A percentile compares a stretch with the other conserved stretches of the same genome.
Conservation (phyloP, 1,139 yeast genomes). For the Hyphopichia pseudoburtonii region DNA sequence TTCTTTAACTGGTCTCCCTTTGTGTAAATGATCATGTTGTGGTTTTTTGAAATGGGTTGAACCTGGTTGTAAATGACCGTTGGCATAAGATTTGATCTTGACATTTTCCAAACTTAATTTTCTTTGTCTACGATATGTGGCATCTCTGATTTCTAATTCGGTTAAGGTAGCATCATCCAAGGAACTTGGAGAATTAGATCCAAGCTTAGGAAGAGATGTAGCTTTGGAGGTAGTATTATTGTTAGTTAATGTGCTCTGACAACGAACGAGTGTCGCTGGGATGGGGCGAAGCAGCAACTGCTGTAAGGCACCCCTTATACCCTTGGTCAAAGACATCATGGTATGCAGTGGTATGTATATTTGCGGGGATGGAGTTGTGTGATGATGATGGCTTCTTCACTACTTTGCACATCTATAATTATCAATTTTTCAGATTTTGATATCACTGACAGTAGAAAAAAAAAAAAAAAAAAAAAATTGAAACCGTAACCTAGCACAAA, state of each 20-base stretch:
- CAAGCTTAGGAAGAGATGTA: neutral
- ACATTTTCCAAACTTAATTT: conserved; percentile 71
- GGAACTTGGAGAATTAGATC: neutral
- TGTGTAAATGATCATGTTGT: conserved; percentile 80
- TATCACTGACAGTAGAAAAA: neutral
- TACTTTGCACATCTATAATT: too few species aligned
- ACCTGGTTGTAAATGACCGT: conserved; percentile 76
- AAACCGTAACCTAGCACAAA: neutral
- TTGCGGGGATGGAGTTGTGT: too few species aligned
- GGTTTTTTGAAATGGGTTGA: conserved; percentile 89
- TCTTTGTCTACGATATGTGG: conserved; percentile 66
- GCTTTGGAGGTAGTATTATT: neutral
- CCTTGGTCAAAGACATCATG: conserved; percentile 1
- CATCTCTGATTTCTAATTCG: conserved; percentile 79
- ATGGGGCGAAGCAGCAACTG: neutral
- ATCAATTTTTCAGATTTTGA: too few species aligned
- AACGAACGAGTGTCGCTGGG: neutral
- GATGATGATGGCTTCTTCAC: too few species aligned
- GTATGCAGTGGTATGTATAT: neutral
- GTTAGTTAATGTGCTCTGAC: neutral
- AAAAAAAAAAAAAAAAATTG: neutral
- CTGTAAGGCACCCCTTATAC: neutral
- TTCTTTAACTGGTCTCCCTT: conserved; percentile 76
- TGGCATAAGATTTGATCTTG: conserved; percentile 71
- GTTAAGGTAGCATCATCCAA: conserved; percentile 44